Evolutionary conservation across 148 eudicot species (phyloP).

Genomic region (Silene conica): DNA sequence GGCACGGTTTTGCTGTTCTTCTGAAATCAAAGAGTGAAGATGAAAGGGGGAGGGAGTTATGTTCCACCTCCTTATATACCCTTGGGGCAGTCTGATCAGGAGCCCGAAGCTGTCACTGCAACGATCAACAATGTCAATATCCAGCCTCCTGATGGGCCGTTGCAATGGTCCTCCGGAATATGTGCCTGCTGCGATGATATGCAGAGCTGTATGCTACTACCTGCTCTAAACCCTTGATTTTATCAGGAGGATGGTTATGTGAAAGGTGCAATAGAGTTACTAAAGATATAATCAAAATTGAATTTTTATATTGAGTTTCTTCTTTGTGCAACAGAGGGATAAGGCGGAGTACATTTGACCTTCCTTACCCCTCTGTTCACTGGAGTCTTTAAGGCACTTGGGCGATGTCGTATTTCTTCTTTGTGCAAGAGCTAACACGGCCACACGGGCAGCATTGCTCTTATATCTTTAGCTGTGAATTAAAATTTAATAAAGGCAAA

Average conservation of each 20-base stretch:
- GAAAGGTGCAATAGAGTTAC: slow-evolving; percentile 49
- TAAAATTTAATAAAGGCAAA: too few relatives aligned
- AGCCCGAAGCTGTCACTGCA: slow-evolving; percentile 27
- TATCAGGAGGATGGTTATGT: slow-evolving; percentile 41
- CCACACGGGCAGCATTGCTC: background rate
- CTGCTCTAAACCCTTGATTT: slow-evolving; percentile 64
- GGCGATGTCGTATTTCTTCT: background rate
- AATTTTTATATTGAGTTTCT: background rate
- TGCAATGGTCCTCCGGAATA: slow-evolving; percentile 91
- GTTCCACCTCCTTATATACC: slow-evolving; percentile 81
- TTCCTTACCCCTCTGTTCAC: background rate
- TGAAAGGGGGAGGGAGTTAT: slow-evolving; percentile 53
- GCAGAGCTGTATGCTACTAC: slow-evolving; percentile 87
- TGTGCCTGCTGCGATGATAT: slow-evolving; percentile 96
- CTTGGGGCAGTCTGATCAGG: slow-evolving; percentile 54
- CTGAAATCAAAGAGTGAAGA: slow-evolving; percentile 13
- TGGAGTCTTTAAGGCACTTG: background rate
- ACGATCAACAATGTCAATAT: slow-evolving; percentile 24
- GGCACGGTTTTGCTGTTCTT: background rate
- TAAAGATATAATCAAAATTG: slow-evolving; percentile 16
- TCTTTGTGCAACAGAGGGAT: background rate
- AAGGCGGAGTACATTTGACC: background rate
- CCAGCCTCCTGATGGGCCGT: slow-evolving; percentile 24
- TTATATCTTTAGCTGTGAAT: too few relatives aligned
- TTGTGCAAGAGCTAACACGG: background rate